A percentile compares a stretch with the other conserved stretches of the same genome.
Conservation (phyloP, 148 eudicot species). For the Camellia japonica region DNA sequence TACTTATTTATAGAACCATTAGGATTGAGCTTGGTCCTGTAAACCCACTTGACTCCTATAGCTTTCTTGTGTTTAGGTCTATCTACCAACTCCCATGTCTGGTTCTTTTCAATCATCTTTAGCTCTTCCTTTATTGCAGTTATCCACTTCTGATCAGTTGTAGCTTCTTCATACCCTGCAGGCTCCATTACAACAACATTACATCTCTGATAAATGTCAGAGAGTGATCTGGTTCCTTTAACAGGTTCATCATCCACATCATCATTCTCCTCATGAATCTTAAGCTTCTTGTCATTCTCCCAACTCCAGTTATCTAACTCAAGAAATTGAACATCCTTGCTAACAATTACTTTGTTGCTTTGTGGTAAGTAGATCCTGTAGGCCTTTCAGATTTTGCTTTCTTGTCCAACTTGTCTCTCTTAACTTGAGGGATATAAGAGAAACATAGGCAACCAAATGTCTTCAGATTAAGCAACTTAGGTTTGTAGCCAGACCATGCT, state of each 20-base stretch:
- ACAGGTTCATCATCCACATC: not conserved
- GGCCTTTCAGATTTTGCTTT: not conserved
- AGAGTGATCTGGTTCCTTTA: not conserved
- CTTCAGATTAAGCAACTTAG: not conserved
- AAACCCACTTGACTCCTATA: slow-evolving; percentile 4
- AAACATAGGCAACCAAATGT: not conserved
- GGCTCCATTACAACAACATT: slow-evolving; percentile 3
- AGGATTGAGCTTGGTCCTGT: not conserved
- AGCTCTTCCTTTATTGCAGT: not conserved
- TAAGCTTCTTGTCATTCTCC: not conserved
- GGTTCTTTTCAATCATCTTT: not conserved
- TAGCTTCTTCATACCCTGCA: not conserved
- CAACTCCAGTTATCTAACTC: not conserved
- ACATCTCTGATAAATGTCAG: not conserved
- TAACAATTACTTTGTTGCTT: not conserved
- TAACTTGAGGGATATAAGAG: not conserved
- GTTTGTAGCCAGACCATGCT: slow-evolving; percentile 4
- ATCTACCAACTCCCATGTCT: not conserved
- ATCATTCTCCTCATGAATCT: not conserved
- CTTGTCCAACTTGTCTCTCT: slow-evolving; percentile 3
- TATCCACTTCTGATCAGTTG: not conserved
- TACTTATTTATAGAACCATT: too few relatives aligned
- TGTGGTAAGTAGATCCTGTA: not conserved
- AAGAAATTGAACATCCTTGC: not conserved
- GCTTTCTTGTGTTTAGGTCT: not conserved